Base-by-base conservation (phyloP, 805 yeast genomes). In the Nakazawaea holstii region DNA sequence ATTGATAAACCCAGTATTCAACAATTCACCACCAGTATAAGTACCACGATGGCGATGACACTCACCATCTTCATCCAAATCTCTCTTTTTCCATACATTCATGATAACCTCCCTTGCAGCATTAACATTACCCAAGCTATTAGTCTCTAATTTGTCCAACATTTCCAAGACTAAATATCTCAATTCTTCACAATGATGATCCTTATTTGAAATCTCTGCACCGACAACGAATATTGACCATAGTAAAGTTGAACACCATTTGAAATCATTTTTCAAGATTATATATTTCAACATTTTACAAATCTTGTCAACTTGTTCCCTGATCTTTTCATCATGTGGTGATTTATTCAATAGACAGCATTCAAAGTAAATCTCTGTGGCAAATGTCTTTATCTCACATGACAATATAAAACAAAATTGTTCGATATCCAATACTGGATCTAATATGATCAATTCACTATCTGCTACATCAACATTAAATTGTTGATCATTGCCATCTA, bases 11-110 rank as follows among this genome's bases (percentile, higher is more conserved):
- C 60, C 30, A 38, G 45, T 27, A 43, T 48, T 13, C 47, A 26
- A 10, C 15, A 27, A 1, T 26, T 6, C 35, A 6, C 4, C 35
- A 35, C 20, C 26, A 31, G 48, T 53, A 7, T 24, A 7, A 8
- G 2, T 6, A 7, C 43, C 43, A 15, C 31, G 32, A 32, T 39
- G 31, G 8, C 31, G 32, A 32, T 39, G 31, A 13, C 10, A 11
- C 35, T 52, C 58, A 36, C 59, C 61, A 28, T 50, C 48, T 30
- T 52, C 51, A 35, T 52, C 50, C 47, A 62, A 51, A 45, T 64
- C 68, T 28, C 69, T 51, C 42, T 50, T 53, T 39, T 62, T 62
- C 69, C 69, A 65, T 14, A 60, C 56, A 32, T 51, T 49, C 45
- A 52, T 35, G 1, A 65, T 51, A 5, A 61, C 55, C 5, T 56